Evolutionary conservation across 768 basidiomycete species (phyloP), one percentile per base, ranked within the genome.

Genomic region (Termitomyces sp.): DNA sequence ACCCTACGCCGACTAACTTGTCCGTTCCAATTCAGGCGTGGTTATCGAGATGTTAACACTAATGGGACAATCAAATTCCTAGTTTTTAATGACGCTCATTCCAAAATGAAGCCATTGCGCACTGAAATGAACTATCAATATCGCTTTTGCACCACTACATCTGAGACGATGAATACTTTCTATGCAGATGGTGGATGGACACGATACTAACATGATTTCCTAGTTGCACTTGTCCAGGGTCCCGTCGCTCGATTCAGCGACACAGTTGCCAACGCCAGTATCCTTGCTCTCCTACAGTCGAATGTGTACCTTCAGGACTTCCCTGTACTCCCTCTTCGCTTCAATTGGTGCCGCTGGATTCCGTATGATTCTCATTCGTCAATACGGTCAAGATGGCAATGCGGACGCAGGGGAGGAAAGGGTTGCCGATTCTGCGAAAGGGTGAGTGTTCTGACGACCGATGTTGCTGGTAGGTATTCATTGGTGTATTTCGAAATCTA

Each of bases 61-160:
- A 56, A 97, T 97, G 93, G 79, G 76, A 59, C 28, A 28, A 37
- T 21, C 35, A 24, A 47, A 40, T 14, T 26, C 45, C 43, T 5
- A 24, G 46, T 22, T 46, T 35, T n/a, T n/a, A 28, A 49, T 57
- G 34, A 15, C 56, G 37, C 26, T 61, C 54, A 57, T 41, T 57
- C 12, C 24, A 37, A n/a, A 28, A 26, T 12, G 15, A 51, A 88
- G 88, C 93, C 93, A 6, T 70, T 96, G n/a, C 82, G 93, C n/a
- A 97, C 95, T 2, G 79, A 94, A 53, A 98, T 98, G 96, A 98
- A 98, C 75, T 97, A 90, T 66, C 93, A 94, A 72, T 93, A 94
- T 67, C 83, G 87, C 52, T 94, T 84, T 65, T 93, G 94, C n/a
- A 87, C 87, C 2, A 80, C 83, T 1, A 84, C 84, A 5, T 83